Percentiles rank a stretch among this genome's conserved stretches.
These are phyloP conservation scores for Diaporthe longicolla DNA, from an alignment of 2,329 filamentous ascomycete species.

Conservation along the genomic window DNA sequence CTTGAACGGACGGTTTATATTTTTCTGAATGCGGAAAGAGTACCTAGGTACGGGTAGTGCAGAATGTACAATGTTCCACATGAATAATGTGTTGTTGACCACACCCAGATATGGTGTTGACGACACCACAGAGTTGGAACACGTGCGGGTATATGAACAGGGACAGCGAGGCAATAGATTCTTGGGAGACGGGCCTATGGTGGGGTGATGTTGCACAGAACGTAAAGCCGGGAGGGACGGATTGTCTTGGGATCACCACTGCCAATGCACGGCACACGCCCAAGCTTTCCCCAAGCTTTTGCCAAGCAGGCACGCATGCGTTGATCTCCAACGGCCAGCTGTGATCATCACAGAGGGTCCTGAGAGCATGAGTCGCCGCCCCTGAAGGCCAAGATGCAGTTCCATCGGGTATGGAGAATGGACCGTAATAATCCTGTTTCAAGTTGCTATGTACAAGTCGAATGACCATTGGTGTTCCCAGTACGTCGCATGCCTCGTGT, in stretches of 20 bases:
- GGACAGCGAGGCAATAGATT: not conserved
- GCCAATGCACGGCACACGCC: conserved; percentile 1
- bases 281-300: conserved; percentile 23
- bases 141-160: too few species aligned
- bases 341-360: not conserved
- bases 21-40: not conserved
- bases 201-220: not conserved
- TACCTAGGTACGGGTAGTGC: not conserved
- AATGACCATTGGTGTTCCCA: not conserved
- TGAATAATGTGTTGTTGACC: too few species aligned
- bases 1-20: not conserved
- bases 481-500: not conserved
- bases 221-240: not conserved
- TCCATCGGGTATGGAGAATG: not conserved
- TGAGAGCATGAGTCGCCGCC: not conserved
- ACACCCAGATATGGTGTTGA: not conserved
- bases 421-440: not conserved
- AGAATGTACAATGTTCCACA: not conserved
- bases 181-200: not conserved
- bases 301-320: conserved; percentile 1
- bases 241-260: not conserved
- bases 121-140: not conserved
- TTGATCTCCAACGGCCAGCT: not conserved
- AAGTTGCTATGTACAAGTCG: not conserved
- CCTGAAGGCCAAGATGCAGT: too few species aligned